Percentiles rank a stretch among this genome's conserved stretches.
phyloP scores from a whole-genome alignment of 495 filamentous ascomycete species.

The Bacidia gigantensis region DNA sequence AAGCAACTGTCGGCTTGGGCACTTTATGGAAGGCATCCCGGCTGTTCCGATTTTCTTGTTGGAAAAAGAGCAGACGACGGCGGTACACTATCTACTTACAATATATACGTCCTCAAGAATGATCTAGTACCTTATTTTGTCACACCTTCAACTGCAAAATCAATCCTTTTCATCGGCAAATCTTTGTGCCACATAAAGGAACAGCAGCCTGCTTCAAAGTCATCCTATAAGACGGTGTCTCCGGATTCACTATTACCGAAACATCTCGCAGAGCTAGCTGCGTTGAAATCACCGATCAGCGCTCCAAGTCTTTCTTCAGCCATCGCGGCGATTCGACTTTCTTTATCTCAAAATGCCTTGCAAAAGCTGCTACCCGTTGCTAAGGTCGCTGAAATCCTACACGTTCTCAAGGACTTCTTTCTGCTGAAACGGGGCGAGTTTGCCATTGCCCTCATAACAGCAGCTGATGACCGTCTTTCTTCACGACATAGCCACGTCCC shows the following conservation, averaged over 20 bases:
- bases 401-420: constrained; percentile 72
- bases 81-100: constrained; percentile 18
- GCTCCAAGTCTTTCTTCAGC: constrained; percentile 51
- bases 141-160: constrained; percentile 54
- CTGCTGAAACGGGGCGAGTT: constrained; percentile 83
- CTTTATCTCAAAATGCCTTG: constrained; percentile 65
- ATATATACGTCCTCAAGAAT: constrained; percentile 39
- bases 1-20: constrained; percentile 81
- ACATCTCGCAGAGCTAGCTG: constrained; percentile 61
- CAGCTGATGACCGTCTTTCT: constrained; percentile 65
- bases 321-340: constrained; percentile 62
- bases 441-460: constrained; percentile 66
- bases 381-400: constrained; percentile 61
- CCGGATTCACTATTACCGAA: constrained; percentile 51
- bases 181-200: constrained; percentile 68
- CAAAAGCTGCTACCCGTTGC: constrained; percentile 65
- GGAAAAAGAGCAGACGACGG: constrained; percentile 27
- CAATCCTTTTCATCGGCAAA: constrained; percentile 81
- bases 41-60: constrained; percentile 71
- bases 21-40: constrained; percentile 72
- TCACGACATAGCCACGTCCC: constrained; percentile 29
- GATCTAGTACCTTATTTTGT: constrained; percentile 66
- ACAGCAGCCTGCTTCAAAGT: constrained; percentile 26
- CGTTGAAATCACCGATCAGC: constrained; percentile 58
- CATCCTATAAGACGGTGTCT: constrained; percentile 23